phyloP scores from a whole-genome alignment of 768 basidiomycete genomes.

The Lentinula raphanica region DNA sequence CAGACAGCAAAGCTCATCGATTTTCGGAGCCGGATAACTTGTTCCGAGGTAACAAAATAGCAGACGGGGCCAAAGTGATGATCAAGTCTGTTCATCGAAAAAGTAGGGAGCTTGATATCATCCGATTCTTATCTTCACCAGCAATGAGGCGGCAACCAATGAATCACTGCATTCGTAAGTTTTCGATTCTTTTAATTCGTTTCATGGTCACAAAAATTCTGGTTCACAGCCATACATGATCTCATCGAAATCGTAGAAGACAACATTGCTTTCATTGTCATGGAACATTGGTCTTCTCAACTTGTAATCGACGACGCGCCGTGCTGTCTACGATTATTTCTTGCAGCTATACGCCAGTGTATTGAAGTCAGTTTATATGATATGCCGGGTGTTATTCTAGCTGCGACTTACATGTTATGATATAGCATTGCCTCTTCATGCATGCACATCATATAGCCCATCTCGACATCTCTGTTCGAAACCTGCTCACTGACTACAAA shows the following conservation, averaged over 20 bases:
- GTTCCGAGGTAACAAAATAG: conserved; percentile 57
- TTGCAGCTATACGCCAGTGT: conserved; percentile 57
- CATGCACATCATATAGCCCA: conserved; percentile 62
- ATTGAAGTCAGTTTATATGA: conserved; percentile 54
- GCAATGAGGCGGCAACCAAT: conserved; percentile 51
- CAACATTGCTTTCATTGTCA: conserved; percentile 60
- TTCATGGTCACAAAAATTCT: conserved; percentile 8
- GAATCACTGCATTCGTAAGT: conserved; percentile 77
- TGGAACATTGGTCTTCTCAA: conserved; percentile 76
- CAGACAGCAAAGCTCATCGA: conserved; percentile 9
- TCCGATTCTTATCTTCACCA: conserved; percentile 50
- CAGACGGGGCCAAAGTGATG: conserved; percentile 50
- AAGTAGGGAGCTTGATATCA: conserved; percentile 60
- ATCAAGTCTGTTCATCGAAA: conserved; percentile 62
- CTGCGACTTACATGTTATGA: not conserved
- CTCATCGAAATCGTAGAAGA: conserved; percentile 51
- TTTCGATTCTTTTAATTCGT: conserved; percentile 5
- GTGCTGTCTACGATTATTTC: conserved; percentile 46
- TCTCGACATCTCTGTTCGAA: conserved; percentile 66
- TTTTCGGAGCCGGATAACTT: conserved; percentile 57
- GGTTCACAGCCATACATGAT: conserved; percentile 55
- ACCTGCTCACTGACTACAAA: conserved; percentile 60
- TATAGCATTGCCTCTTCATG: conserved; percentile 66
- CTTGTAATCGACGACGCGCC: conserved; percentile 46
- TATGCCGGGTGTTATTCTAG: not conserved